phyloP scores from a whole-genome alignment of 768 basidiomycete species.

The Pulveroboletus frians region DNA sequence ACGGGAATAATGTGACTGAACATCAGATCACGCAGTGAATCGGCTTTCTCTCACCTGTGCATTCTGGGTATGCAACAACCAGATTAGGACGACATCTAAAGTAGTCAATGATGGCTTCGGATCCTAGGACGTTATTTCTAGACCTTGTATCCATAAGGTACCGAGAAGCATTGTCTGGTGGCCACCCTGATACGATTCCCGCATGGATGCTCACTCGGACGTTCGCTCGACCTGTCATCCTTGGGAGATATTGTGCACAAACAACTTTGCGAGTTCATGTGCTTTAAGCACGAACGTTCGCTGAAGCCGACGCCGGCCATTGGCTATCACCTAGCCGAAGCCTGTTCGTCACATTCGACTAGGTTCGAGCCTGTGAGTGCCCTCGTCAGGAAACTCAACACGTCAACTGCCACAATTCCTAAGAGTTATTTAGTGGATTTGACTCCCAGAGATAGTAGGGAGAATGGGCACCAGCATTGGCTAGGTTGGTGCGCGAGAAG shows the following conservation, averaged over 20 bases:
- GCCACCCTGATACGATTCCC: background rate
- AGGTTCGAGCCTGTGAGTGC: too few relatives aligned
- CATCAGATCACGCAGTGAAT: background rate
- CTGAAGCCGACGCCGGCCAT: too few relatives aligned
- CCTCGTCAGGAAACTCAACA: too few relatives aligned
- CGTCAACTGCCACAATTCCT: too few relatives aligned
- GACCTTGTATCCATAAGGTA: background rate
- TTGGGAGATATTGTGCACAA: background rate
- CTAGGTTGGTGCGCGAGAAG: too few relatives aligned
- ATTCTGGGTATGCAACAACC: background rate
- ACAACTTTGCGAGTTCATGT: background rate
- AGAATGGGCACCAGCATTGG: too few relatives aligned
- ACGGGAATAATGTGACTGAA: background rate
- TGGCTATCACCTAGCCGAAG: too few relatives aligned
- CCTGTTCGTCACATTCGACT: too few relatives aligned
- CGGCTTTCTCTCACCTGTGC: background rate
- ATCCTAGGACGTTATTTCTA: background rate
- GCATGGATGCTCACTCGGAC: background rate
- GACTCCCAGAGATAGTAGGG: too few relatives aligned
- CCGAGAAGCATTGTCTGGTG: background rate
- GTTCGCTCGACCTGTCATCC: background rate
- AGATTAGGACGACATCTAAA: background rate
- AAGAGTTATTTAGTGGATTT: too few relatives aligned
- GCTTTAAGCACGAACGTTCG: conserved; percentile 6
- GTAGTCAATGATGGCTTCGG: background rate